Evolutionary conservation across 306 rosid species (phyloP).

Genomic region (Prinsepia uniflora): DNA sequence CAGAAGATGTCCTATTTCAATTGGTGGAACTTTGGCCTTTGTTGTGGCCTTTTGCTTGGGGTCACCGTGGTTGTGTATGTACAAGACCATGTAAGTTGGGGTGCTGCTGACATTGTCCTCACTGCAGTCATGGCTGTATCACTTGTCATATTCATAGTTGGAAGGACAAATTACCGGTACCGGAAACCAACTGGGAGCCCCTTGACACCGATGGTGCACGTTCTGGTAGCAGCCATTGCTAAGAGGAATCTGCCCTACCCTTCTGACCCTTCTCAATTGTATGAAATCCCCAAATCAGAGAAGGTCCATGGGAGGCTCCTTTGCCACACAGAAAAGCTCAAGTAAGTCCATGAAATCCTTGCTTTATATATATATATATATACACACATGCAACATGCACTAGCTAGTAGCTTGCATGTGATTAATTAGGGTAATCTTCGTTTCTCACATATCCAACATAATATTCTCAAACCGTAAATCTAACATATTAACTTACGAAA

Average conservation of each 20-base stretch:
- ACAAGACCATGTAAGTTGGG: constrained; percentile 79
- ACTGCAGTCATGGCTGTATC: constrained; percentile 64
- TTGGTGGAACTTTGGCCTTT: constrained; percentile 89
- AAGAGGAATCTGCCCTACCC: constrained; percentile 67
- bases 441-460: background rate
- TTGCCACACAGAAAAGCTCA: constrained; percentile 70
- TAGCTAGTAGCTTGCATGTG: background rate
- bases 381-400: background rate
- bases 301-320: constrained; percentile 41
- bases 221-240: constrained; percentile 68
- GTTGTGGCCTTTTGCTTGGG: constrained; percentile 71
- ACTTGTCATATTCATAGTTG: constrained; percentile 54
- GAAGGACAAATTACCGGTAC: constrained; percentile 66
- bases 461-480: background rate
- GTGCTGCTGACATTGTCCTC: constrained; percentile 61
- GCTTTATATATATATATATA: too few species aligned
- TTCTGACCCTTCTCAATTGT: constrained; percentile 45
- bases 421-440: background rate
- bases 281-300: constrained; percentile 48
- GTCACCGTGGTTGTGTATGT: constrained; percentile 78
- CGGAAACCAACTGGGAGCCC: constrained; percentile 76
- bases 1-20: constrained; percentile 94
- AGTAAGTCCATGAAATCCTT: constrained; percentile 37
- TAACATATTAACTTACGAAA: background rate
- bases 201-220: constrained; percentile 84